Conservation (phyloP, 192 early-diverging fungal genomes). For the Funneliformis geosporum region DNA sequence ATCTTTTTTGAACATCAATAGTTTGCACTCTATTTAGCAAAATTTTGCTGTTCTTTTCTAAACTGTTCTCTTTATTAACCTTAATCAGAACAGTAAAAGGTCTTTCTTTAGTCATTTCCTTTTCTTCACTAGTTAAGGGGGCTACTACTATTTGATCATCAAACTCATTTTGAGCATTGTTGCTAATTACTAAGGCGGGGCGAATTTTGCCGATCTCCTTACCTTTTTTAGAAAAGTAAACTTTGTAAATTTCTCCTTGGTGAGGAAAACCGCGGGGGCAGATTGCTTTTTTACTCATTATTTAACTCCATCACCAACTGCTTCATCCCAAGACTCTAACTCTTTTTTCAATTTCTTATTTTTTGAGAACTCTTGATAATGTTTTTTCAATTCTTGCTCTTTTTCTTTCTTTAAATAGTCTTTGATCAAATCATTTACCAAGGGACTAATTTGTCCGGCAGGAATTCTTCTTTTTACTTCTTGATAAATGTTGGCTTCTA, state of each 20-base stretch:
- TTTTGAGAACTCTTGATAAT: not conserved
- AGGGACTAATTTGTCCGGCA: too few relatives aligned
- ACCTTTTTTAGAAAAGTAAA: conserved; percentile 8
- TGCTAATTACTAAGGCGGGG: not conserved
- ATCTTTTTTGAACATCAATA: not conserved
- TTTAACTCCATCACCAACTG: not conserved
- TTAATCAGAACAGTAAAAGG: conserved; percentile 1
- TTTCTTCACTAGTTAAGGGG: not conserved
- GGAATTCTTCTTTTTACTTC: too few relatives aligned
- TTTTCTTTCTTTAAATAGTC: too few relatives aligned
- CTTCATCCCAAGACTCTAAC: not conserved
- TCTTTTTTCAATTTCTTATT: not conserved
- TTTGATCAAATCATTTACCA: too few relatives aligned
- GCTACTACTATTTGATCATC: not conserved
- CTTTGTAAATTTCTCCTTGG: conserved; percentile 10
- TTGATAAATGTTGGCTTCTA: too few relatives aligned
- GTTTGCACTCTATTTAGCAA: not conserved
- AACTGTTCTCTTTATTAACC: not conserved
- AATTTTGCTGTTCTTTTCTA: not conserved
- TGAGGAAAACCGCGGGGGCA: not conserved
- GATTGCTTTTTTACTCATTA: conserved; percentile 10
- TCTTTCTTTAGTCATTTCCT: not conserved
- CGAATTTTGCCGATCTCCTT: conserved; percentile 15
- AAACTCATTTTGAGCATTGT: conserved; percentile 6
- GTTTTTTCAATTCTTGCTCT: too few relatives aligned